Evolutionary conservation across 1,284 basidiomycete genomes (phyloP).

Genomic region (Pyrrhoderma lamaoense): DNA sequence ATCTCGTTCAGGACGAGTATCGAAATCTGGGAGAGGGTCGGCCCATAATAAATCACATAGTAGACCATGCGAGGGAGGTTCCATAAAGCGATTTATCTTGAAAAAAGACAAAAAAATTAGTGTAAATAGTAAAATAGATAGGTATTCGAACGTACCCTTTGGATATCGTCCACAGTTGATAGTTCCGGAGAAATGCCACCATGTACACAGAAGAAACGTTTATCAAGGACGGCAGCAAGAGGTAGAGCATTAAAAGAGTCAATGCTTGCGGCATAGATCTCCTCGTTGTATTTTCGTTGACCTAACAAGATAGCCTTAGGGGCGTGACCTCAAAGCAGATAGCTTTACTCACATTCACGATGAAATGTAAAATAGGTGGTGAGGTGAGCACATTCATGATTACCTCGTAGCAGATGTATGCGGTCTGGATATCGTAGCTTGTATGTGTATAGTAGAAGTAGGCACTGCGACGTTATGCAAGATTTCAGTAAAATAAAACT

Average conservation of each 20-base stretch:
- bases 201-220: slow-evolving; percentile 96
- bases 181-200: slow-evolving; percentile 93
- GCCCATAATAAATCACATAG: slow-evolving; percentile 96
- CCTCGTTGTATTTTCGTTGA: slow-evolving; percentile 86
- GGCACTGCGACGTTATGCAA: slow-evolving; percentile 44
- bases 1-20: slow-evolving; percentile 45
- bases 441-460: slow-evolving; percentile 83
- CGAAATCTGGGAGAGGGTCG: slow-evolving; percentile 80
- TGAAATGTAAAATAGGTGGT: slow-evolving; percentile 98
- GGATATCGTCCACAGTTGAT: slow-evolving; percentile 74
- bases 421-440: slow-evolving; percentile 94
- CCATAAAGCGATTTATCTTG: slow-evolving; percentile 86
- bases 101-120: not conserved
- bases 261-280: slow-evolving; percentile 87
- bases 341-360: slow-evolving; percentile 66
- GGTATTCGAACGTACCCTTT: slow-evolving; percentile 52
- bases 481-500: slow-evolving; percentile 19
- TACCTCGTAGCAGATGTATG: slow-evolving; percentile 87
- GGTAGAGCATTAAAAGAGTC: slow-evolving; percentile 90
- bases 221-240: slow-evolving; percentile 89
- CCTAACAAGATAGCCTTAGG: slow-evolving; percentile 37
- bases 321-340: slow-evolving; percentile 12
- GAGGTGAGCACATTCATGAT: slow-evolving; percentile 95
- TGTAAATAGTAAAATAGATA: not conserved
- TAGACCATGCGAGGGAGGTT: slow-evolving; percentile 88